Percentiles rank a stretch among this genome's conserved stretches.
Evolutionary conservation across 129 eudicot genomes (phyloP).

Genomic region (Artemisia argyi): DNA sequence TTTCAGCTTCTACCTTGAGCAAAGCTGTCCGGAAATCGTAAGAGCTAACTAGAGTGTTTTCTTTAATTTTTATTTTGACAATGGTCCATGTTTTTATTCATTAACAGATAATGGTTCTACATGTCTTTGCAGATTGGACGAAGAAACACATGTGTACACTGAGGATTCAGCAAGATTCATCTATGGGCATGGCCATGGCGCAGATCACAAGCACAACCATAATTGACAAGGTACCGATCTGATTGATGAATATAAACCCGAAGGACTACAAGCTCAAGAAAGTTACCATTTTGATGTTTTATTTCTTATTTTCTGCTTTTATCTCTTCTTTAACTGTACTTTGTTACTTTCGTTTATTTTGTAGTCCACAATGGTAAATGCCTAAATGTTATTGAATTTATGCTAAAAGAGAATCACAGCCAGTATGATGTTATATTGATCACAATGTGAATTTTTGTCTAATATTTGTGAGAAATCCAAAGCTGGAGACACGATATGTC

Average conservation of each 20-base stretch:
- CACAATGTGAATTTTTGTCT: too few relatives aligned
- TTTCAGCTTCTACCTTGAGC: slow-evolving; percentile 76
- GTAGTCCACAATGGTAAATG: slow-evolving; percentile 30
- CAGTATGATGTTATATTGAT: too few relatives aligned
- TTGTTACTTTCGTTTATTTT: slow-evolving; percentile 24
- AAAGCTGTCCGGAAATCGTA: slow-evolving; percentile 91
- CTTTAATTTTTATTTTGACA: background rate
- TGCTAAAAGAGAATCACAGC: too few relatives aligned
- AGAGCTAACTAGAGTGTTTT: slow-evolving; percentile 13
- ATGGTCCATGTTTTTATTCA: background rate
- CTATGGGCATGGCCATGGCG: slow-evolving; percentile 68
- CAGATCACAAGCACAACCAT: slow-evolving; percentile 26
- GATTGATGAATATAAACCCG: background rate
- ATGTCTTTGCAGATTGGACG: slow-evolving; percentile 51
- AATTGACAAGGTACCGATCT: slow-evolving; percentile 12
- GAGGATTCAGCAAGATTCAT: slow-evolving; percentile 78
- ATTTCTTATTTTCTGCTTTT: slow-evolving; percentile 15
- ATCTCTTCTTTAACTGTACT: slow-evolving; percentile 22
- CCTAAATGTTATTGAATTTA: slow-evolving; percentile 13
- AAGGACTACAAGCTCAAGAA: slow-evolving; percentile 22
- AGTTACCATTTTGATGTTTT: slow-evolving; percentile 20
- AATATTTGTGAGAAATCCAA: too few relatives aligned
- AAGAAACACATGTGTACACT: slow-evolving; percentile 81
- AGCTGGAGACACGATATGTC: too few relatives aligned
- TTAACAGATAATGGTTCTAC: background rate